A percentile compares a stretch with the other conserved stretches of the same genome.
These are phyloP conservation scores for Penicillium sclerotigenum DNA, from an alignment of 2,329 filamentous ascomycete genomes.

Conservation along the genomic window DNA sequence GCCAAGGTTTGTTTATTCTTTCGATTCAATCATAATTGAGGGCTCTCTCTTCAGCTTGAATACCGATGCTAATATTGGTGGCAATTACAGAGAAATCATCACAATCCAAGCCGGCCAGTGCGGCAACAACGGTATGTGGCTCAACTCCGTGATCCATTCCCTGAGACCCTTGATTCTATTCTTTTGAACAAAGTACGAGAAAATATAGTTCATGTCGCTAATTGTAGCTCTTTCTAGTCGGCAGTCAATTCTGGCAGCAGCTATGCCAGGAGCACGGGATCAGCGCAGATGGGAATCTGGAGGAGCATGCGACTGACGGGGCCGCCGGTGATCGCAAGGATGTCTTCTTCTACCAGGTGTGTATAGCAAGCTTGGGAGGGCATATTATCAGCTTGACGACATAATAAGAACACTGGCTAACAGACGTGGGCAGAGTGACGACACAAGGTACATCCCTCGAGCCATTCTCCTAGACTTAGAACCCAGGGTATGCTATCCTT, in stretches of 20 bases:
- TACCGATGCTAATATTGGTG: constrained; percentile 6
- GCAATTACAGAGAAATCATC: constrained; percentile 79
- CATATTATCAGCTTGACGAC: rapidly evolving
- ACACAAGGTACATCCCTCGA: constrained; percentile 95
- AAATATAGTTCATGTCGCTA: constrained; percentile 21
- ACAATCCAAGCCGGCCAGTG: constrained; percentile 98
- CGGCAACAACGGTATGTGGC: constrained; percentile 90
- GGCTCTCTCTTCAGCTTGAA: background rate
- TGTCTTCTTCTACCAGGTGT: constrained; percentile 90
- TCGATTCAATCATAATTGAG: background rate
- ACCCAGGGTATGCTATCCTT: constrained; percentile 61
- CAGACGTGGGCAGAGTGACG: constrained; percentile 68
- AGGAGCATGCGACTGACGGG: constrained; percentile 96
- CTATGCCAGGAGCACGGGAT: constrained; percentile 97
- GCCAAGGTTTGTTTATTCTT: constrained; percentile 34
- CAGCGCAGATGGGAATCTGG: constrained; percentile 92
- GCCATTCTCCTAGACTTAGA: constrained; percentile 95
- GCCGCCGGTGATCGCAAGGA: constrained; percentile 82
- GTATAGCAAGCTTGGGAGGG: background rate
- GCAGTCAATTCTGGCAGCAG: constrained; percentile 98
- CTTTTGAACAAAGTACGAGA: background rate
- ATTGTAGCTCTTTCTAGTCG: constrained; percentile 58
- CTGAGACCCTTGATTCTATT: constrained; percentile 12
- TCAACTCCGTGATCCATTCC: constrained; percentile 20
- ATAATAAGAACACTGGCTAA: constrained; percentile 2